Evolutionary conservation across 495 filamentous ascomycete species (phyloP), one percentile per base, ranked within the genome.

Genomic region (Daldinia vernicosa): DNA sequence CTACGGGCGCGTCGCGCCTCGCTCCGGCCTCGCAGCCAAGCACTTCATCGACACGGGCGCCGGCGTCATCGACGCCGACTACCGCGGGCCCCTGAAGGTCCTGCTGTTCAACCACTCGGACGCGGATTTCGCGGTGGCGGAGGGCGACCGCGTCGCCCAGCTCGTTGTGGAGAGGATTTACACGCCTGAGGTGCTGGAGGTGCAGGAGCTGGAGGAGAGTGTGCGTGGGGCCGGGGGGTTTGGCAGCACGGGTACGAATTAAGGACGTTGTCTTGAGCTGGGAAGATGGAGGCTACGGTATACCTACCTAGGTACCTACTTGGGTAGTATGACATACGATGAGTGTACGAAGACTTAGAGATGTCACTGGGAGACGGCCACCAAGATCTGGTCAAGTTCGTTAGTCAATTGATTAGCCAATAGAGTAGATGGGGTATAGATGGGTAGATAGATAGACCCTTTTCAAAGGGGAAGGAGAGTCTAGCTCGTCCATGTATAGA

Each of bases 11-110:
- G 86, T 99, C 55, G 95, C 95, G 12, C 95, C 95, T 30, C 90
- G 95, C 56, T 95, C 91, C 53, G 95, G 95, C 39, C 90, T 99
- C 62, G 95, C 95, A 4, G 85, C 90, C 47, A 98, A 98, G 81
- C 89, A 97, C 82, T 93, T 92, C 83, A 98, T 99, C 78, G 93
- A 97, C 79, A 92, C 91, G 1, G 93, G 95, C 62, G 95, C 95
- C 2, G 95, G 95, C 33, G 95, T 99, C 58, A 97, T 99, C 76
- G 95, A 99, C 82, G 93, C 94, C 7, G 95, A 99, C 78, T 99
- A 99, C 84, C 88, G 95, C 26, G 95, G 95, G 17, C 92, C 91
- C 67, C 90, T 99, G 69, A 97, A 94, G 84, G 91, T 99, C 22
- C 84, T 99, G 72, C 86, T 99, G 40, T 97, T 98, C 77, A 99